Evolutionary conservation across 805 yeast species (phyloP).

Genomic region (Candida incommunis): DNA sequence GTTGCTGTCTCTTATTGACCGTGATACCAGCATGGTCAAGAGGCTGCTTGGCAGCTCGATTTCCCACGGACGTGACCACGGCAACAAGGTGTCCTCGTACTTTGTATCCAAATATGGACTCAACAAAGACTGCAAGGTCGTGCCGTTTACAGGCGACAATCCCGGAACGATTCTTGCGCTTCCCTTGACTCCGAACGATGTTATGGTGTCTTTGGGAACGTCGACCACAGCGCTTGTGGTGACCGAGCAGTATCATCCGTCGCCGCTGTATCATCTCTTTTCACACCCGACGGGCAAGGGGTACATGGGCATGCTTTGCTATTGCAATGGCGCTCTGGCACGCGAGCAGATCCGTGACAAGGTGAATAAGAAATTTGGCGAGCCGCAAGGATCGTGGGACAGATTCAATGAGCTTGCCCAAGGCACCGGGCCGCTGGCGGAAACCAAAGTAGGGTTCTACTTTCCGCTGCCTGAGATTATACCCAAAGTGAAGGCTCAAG

Average conservation of each 20-base stretch:
- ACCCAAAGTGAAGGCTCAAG: constrained; percentile 62
- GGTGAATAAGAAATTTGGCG: constrained; percentile 31
- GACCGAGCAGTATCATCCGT: constrained; percentile 64
- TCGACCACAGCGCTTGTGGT: constrained; percentile 80
- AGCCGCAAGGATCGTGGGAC: constrained; percentile 15
- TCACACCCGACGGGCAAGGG: constrained; percentile 69
- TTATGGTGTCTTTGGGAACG: constrained; percentile 74
- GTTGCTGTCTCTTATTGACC: constrained; percentile 31
- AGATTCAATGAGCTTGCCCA: constrained; percentile 14
- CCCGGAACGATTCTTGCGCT: constrained; percentile 76
- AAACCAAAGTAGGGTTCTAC: constrained; percentile 47
- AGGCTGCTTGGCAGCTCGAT: constrained; percentile 11
- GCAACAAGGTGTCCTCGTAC: constrained; percentile 44
- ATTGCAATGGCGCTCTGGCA: constrained; percentile 82
- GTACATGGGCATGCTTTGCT: constrained; percentile 92
- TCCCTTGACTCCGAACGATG: constrained; percentile 64
- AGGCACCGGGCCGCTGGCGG: constrained; percentile 6
- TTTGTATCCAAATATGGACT: constrained; percentile 56
- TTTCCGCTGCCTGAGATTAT: constrained; percentile 88
- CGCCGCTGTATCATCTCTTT: constrained; percentile 73
- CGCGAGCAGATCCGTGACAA: constrained; percentile 61
- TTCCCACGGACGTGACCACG: constrained; percentile 33
- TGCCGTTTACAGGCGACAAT: constrained; percentile 82
- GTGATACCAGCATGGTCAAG: constrained; percentile 36
- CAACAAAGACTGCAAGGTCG: constrained; percentile 35